Evolutionary conservation across 2,329 filamentous ascomycete genomes (phyloP), one percentile per base, ranked within the genome.

Genomic region (Phialophora chinensis): DNA sequence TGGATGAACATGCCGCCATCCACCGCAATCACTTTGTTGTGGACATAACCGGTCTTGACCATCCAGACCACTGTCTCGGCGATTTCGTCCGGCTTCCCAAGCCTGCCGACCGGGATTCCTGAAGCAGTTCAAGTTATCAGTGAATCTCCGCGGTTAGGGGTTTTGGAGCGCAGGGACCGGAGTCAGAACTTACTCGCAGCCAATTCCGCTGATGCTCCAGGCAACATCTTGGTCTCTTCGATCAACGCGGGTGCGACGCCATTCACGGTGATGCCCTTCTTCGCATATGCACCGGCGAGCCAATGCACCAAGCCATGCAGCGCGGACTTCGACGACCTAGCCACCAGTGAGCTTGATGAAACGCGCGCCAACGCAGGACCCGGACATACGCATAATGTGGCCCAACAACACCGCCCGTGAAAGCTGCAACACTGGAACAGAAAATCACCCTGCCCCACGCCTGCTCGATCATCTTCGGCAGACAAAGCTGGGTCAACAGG

Each of bases 381-480:
- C 12, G 27, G n/a, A 61, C 70, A 50, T 58, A 72, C 70, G 71
- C 71, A 69, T 73, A 73, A 83, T 81, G 80, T 60, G 86, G 87
- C 27, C 87, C 86, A 71, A 89, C 89, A 66, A 89, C 85, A 1
- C 87, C 87, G 11, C 86, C 87, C 0, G 87, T 88, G 49, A 85
- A 82, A 0, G 83, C 87, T 10, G 88, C 86, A 67, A 90, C 88
- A 50, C 85, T 88, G 8, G 85, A 87, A 69, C 89, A 83, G 71
- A 87, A 88, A 54, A 89, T 79, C 72, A 90, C 85, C 4, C 88
- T 80, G 1, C 88, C 88, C 87, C 87, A 90, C 23, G 78, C 76
- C 71, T 85, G 82, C 23, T 77, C 75, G 66, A 84, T 82, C 88
- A 90, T 90, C 60, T 83, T 80, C 63, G 86, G 85, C 4, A 89